phyloP scores from a whole-genome alignment of 2,329 filamentous ascomycete genomes.

The Alternaria novae-zelandiae region DNA sequence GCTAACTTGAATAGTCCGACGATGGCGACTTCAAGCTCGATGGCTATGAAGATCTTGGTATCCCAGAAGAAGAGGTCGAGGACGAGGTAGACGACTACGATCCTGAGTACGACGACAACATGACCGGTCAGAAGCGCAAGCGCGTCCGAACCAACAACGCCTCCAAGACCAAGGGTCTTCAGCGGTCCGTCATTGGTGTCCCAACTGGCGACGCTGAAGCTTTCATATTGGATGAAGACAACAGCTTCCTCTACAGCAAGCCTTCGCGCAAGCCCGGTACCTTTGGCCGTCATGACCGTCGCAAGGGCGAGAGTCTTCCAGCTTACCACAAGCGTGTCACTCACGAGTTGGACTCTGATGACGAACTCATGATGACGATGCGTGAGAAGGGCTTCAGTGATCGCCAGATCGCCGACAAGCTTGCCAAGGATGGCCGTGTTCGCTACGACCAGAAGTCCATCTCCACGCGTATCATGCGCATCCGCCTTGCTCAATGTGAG shows the following conservation, averaged over 20 bases:
- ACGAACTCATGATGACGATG: slow-evolving; percentile 54
- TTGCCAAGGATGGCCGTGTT: slow-evolving; percentile 51
- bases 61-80: slow-evolving; percentile 6
- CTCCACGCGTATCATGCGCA: slow-evolving; percentile 55
- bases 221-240: slow-evolving; percentile 32
- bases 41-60: slow-evolving; percentile 16
- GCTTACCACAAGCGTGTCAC: slow-evolving; percentile 52
- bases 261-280: slow-evolving; percentile 27
- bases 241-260: slow-evolving; percentile 3
- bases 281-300: slow-evolving; percentile 28
- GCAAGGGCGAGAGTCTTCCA: slow-evolving; percentile 45
- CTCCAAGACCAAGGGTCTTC: slow-evolving; percentile 4
- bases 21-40: slow-evolving; percentile 29
- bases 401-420: slow-evolving; percentile 51
- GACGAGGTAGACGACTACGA: slow-evolving; percentile 14
- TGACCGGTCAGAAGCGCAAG: slow-evolving; percentile 25
- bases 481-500: slow-evolving; percentile 52
- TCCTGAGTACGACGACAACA: slow-evolving; percentile 9
- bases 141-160: slow-evolving; percentile 9
- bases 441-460: slow-evolving; percentile 57
- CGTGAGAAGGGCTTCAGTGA: slow-evolving; percentile 53
- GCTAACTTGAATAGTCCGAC: slow-evolving; percentile 15
- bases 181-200: slow-evolving; percentile 18
- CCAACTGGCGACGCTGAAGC: slow-evolving; percentile 18
- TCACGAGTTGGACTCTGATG: slow-evolving; percentile 55